Evolutionary conservation across 192 early-diverging fungal species (phyloP).

Genomic region (Dimargaris xerosporica): DNA sequence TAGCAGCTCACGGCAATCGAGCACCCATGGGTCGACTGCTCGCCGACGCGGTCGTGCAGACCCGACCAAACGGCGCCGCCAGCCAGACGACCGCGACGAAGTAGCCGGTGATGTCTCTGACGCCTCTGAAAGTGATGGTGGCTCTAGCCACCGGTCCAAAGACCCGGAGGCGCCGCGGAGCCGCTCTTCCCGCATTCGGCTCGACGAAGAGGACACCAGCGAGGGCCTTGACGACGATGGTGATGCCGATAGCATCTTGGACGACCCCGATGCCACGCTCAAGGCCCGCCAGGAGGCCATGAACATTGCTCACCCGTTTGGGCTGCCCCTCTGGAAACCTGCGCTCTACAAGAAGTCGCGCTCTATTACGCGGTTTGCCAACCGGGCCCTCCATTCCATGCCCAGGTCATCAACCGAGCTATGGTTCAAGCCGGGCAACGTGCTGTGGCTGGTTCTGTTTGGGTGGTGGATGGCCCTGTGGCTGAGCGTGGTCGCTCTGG

Average conservation of each 20-base stretch:
- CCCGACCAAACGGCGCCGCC: no score
- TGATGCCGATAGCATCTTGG: constrained; percentile 14
- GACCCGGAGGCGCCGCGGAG: not conserved
- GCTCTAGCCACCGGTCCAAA: not conserved
- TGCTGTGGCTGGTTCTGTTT: constrained; percentile 74
- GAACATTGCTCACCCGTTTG: constrained; percentile 80
- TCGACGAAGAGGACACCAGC: not conserved
- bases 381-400: constrained; percentile 64
- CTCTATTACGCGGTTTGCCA: constrained; percentile 61
- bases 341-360: constrained; percentile 92
- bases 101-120: no score
- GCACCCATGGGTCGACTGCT: no score
- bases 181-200: not conserved
- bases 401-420: constrained; percentile 40
- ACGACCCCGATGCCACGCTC: constrained; percentile 26
- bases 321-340: constrained; percentile 91
- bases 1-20: no score
- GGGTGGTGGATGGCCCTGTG: constrained; percentile 78
- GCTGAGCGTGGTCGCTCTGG: constrained; percentile 38
- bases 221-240: constrained; percentile 6
- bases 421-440: constrained; percentile 67
- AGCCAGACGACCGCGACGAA: no score
- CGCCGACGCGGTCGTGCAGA: no score
- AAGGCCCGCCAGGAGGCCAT: constrained; percentile 43
- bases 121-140: not conserved